Percentiles rank a stretch among this genome's conserved stretches.
Conservation (phyloP, 1,284 basidiomycete genomes). For the Rhodotorula mucilaginosa region DNA sequence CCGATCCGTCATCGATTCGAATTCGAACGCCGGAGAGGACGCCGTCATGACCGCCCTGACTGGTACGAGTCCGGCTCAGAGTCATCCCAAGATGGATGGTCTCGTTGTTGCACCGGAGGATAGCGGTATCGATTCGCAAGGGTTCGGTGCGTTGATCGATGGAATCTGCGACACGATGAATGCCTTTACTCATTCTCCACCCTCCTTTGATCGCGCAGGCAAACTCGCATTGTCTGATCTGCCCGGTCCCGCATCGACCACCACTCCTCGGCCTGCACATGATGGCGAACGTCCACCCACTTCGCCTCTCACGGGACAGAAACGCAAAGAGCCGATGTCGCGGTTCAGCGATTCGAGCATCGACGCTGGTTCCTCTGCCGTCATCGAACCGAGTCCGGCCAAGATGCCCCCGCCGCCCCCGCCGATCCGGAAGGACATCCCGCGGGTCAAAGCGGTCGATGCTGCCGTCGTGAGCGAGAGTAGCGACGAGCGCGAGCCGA, state of each 20-base stretch:
- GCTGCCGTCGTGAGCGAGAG: neutral
- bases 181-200: no score
- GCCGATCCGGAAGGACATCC: neutral
- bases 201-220: slow-evolving; percentile 46
- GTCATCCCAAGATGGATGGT: neutral
- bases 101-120: neutral
- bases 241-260: slow-evolving; percentile 62
- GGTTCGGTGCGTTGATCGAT: slow-evolving; percentile 18
- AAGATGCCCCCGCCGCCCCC: neutral
- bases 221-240: slow-evolving; percentile 70
- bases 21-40: neutral
- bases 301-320: slow-evolving; percentile 62
- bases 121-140: slow-evolving; percentile 54
- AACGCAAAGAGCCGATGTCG: slow-evolving; percentile 28
- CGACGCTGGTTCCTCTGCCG: neutral
- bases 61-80: slow-evolving; percentile 6
- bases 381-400: neutral
- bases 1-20: neutral
- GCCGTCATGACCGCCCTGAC: slow-evolving; percentile 3
- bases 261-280: slow-evolving; percentile 62
- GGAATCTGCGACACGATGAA: no score
- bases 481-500: slow-evolving; percentile 1
- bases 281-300: slow-evolving; percentile 56
- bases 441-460: neutral
- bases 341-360: slow-evolving; percentile 20